These are phyloP conservation scores for Carallia pectinifolia DNA, from an alignment of 345 rosid species.

Conservation along the genomic window DNA sequence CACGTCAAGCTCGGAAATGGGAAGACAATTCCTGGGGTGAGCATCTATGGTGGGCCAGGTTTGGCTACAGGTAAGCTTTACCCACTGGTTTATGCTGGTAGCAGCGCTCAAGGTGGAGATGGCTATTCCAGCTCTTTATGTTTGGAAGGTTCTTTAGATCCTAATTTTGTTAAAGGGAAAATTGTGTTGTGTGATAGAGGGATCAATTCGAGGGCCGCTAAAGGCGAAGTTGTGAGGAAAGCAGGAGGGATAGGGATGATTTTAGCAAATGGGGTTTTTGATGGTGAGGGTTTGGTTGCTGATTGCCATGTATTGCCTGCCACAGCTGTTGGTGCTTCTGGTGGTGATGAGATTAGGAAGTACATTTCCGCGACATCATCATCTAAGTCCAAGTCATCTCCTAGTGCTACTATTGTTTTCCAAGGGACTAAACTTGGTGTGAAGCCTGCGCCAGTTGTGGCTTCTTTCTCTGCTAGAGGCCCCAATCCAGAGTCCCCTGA, in stretches of 20 bases:
- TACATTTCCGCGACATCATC: constrained; percentile 19
- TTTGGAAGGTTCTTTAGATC: constrained; percentile 31
- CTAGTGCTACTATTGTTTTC: constrained; percentile 26
- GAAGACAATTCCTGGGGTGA: constrained; percentile 22
- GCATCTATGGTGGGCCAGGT: constrained; percentile 33
- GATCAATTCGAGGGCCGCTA: constrained; percentile 29
- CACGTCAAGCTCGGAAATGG: constrained; percentile 34
- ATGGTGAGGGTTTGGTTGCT: constrained; percentile 37
- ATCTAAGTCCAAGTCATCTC: constrained; percentile 18
- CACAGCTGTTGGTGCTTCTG: constrained; percentile 25
- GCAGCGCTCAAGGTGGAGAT: constrained; percentile 21
- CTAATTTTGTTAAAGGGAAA: constrained; percentile 21
- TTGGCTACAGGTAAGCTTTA: constrained; percentile 21
- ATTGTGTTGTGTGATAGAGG: constrained; percentile 35
- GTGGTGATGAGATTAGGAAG: constrained; percentile 31
- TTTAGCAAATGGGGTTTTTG: constrained; percentile 34
- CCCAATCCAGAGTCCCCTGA: constrained; percentile 35
- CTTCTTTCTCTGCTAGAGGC: constrained; percentile 35
- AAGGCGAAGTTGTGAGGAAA: constrained; percentile 33
- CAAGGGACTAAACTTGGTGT: constrained; percentile 27
- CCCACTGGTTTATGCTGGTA: constrained; percentile 24
- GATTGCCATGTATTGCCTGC: constrained; percentile 37
- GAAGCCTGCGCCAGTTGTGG: constrained; percentile 32
- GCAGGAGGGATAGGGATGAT: constrained; percentile 36
- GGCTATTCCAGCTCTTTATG: constrained; percentile 32